phyloP scores from a whole-genome alignment of 176 grass and related monocot genomes.

The Puya raimondii region DNA sequence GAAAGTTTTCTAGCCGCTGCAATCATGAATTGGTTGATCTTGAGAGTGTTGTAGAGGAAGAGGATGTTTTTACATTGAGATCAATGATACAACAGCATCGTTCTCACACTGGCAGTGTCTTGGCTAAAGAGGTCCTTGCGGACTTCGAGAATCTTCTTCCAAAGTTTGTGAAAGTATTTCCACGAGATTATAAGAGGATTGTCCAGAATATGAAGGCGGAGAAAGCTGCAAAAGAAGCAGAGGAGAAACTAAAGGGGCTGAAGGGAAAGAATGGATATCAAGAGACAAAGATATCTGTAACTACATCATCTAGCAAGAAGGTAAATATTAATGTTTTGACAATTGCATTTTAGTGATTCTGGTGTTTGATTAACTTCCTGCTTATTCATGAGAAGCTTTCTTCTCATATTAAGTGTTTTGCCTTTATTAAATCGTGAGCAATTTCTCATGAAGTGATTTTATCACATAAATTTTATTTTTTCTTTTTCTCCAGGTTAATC shows the following conservation, averaged over 20 bases:
- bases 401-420: not conserved
- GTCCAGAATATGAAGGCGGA: conserved; percentile 51
- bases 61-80: conserved; percentile 73
- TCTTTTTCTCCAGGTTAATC: too few species aligned
- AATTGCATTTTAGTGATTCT: not conserved
- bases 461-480: not conserved
- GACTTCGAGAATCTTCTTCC: conserved; percentile 68
- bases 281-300: conserved; percentile 45
- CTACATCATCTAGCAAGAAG: conserved; percentile 49
- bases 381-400: not conserved
- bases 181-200: conserved; percentile 89
- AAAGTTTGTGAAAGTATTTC: conserved; percentile 90
- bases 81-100: conserved; percentile 99
- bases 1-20: conserved; percentile 57
- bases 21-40: conserved; percentile 91
- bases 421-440: not conserved
- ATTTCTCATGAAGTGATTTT: not conserved
- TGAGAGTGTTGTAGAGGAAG: conserved; percentile 72
- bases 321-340: conserved; percentile 15
- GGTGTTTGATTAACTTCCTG: not conserved
- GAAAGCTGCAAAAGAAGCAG: conserved; percentile 38
- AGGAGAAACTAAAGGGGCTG: conserved; percentile 16
- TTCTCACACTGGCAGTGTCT: conserved; percentile 50
- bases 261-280: conserved; percentile 23
- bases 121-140: conserved; percentile 65